Conservation (phyloP, 352 stramenopile genomes). For the Phytophthora tubulina region DNA sequence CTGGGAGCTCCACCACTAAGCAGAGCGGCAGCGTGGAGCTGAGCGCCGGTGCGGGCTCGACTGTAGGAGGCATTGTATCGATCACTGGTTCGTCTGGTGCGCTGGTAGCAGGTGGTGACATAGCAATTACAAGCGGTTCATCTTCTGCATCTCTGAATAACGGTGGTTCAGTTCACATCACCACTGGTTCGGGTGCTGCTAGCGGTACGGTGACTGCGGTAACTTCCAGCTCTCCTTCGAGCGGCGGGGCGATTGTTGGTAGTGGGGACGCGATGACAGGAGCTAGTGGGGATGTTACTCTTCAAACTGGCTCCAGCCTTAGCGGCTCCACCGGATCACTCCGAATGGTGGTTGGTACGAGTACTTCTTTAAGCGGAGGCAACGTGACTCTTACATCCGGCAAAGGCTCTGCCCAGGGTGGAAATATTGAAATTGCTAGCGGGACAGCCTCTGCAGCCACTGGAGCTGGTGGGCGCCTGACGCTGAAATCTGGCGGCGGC, state of each 20-base stretch:
- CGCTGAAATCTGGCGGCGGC: conserved; percentile 42
- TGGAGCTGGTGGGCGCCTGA: conserved; percentile 34
- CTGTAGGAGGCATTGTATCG: conserved; percentile 31
- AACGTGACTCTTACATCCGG: conserved; percentile 30
- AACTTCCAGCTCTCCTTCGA: conserved; percentile 30
- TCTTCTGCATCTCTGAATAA: conserved; percentile 22
- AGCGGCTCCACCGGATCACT: conserved; percentile 33
- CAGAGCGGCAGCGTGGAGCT: conserved; percentile 40
- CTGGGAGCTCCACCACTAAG: conserved; percentile 32
- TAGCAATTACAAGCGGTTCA: conserved; percentile 33
- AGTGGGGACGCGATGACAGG: conserved; percentile 35
- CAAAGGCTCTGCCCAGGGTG: conserved; percentile 24
- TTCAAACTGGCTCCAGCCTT: conserved; percentile 42
- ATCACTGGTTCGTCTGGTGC: conserved; percentile 38
- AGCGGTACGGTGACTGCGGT: conserved; percentile 28
- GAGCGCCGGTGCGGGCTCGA: conserved; percentile 30
- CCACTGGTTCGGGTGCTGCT: conserved; percentile 25
- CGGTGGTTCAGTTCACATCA: conserved; percentile 29
- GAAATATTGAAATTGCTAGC: conserved; percentile 38
- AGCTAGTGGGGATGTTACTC: conserved; percentile 34
- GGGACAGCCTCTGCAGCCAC: conserved; percentile 21
- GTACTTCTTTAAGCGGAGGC: conserved; percentile 26
- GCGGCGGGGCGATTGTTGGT: conserved; percentile 31
- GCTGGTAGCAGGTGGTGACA: conserved; percentile 29
- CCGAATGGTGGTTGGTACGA: conserved; percentile 23